Percentiles rank a stretch among this genome's conserved stretches.
phyloP scores from a whole-genome alignment of 495 filamentous ascomycete genomes.

The Aspergillus cavernicola region DNA sequence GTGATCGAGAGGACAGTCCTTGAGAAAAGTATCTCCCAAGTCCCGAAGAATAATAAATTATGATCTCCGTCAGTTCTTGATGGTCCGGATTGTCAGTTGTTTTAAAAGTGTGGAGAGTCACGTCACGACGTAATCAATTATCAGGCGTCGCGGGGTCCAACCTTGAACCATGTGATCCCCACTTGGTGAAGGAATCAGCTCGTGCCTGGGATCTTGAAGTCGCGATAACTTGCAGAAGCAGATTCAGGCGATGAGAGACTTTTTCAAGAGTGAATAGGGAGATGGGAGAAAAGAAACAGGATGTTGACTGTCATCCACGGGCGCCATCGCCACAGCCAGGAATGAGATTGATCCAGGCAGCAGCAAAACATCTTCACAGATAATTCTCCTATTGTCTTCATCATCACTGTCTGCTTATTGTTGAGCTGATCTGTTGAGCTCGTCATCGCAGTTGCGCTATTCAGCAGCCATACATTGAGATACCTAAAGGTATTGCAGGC shows the following conservation, averaged over 20 bases:
- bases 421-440: too few relatives aligned
- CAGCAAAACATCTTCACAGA: slow-evolving; percentile 8
- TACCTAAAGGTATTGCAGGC: too few relatives aligned
- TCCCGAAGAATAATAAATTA: background rate
- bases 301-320: background rate
- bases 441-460: too few relatives aligned
- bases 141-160: background rate
- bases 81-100: background rate
- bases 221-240: background rate
- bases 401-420: too few relatives aligned
- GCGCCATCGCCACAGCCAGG: slow-evolving; percentile 13
- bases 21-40: background rate
- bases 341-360: slow-evolving; percentile 21
- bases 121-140: slow-evolving; percentile 18
- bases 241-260: background rate
- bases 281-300: background rate
- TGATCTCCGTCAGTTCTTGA: background rate
- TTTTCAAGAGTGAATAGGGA: background rate
- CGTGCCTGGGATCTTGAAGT: background rate
- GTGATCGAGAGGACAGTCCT: background rate
- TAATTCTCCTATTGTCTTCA: too few relatives aligned
- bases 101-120: background rate
- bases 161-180: slow-evolving; percentile 15
- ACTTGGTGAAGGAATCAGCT: background rate
- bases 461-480: too few relatives aligned